Evolutionary conservation across 805 yeast species (phyloP), one percentile per base, ranked within the genome.

Genomic region (Wickerhamomyces sydowiorum): DNA sequence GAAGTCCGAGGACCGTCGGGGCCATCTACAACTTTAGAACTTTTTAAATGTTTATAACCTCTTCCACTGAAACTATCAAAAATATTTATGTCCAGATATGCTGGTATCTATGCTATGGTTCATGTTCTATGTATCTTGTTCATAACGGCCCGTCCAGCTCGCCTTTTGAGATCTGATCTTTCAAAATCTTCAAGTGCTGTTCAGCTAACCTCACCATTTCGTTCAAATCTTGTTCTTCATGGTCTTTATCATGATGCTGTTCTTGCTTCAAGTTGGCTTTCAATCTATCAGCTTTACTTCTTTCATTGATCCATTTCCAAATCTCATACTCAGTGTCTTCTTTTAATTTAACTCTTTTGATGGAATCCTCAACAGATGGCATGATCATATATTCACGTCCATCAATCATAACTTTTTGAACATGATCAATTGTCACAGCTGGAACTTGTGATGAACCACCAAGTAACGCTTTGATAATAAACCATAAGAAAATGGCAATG

Each of bases 291-390:
- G 28, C 19, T 20, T 8, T 31, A 6, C 39, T 41, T 39, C 56
- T 48, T 12, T 50, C 40, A 15, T 53, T 51, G 21, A 57, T 56
- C 61, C 61, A 57, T 30, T 48, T 49, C 61, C 61, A 57, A 35
- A 57, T 49, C 18, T 57, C 60, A 36, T 39, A 48, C 40, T 56
- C 61, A 14, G 50, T 38, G 3, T 38, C 30, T 17, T 41, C 18
- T 27, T 35, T 41, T 12, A 29, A 13, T 7, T 21, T 19, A 2
- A 37, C 31, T 14, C 47, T 43, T 5, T 40, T 23, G 5, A 49
- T 8, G 1, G 41, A 29, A 9, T 42, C 36, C 2, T 48, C 49
- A 15, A 54, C 33, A 2, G 44, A 29, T 10, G 61, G 61, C 15
- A 56, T 30, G 8, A 56, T 38, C 10, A 53, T 19, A 34, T 44